Base-by-base conservation (phyloP, 257 asterid genomes). In the Solanum neorickii region DNA sequence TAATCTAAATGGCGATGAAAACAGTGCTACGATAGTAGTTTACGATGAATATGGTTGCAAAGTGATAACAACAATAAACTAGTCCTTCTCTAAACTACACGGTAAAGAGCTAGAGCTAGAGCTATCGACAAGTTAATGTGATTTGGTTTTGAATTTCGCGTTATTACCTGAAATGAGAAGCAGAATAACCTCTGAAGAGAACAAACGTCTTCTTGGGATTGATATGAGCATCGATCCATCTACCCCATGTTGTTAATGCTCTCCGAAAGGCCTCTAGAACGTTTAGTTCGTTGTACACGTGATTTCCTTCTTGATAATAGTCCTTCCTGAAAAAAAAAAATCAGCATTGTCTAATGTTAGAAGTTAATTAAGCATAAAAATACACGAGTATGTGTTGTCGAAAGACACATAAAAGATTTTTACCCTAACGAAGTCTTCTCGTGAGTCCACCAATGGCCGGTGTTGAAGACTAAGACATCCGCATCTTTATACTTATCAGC, bases 401-500 rank as follows among this genome's bases (percentile, higher is more conserved):
- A 16, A 56, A 11, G 44, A 62, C 25, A 84, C 56, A 70, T 2
- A 1, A 1, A 49, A 2, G 37, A 25, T 18, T 20, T 85, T 84
- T 91, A 94, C 98, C 98, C 98, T 87, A 68, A 69, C 18, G 98
- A 93, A 86, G 98, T 95, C 87, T 95, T 95, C 65, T 95, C 97
- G 86, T 94, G 97, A 88, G 97, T 95, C 98, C 98, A 95, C 98
- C 97, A 95, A 69, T 95, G 98, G 25, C 98, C 97, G 1, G 98
- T 95, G 92, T 95, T 95, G 92, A 93, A 95, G 88, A 95, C 91
- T 33, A 95, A 83, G 41, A 95, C 37, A 37, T 94, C 98, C 2
- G 97, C 97, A 5, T 86, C 83, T 84, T 88, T 95, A 82, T 92
- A 95, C 33, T 89, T 90, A 83, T 92, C 92, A 70, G 97, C 94